phyloP scores from a whole-genome alignment of 306 rosid genomes.

The Fragaria ananassa region DNA sequence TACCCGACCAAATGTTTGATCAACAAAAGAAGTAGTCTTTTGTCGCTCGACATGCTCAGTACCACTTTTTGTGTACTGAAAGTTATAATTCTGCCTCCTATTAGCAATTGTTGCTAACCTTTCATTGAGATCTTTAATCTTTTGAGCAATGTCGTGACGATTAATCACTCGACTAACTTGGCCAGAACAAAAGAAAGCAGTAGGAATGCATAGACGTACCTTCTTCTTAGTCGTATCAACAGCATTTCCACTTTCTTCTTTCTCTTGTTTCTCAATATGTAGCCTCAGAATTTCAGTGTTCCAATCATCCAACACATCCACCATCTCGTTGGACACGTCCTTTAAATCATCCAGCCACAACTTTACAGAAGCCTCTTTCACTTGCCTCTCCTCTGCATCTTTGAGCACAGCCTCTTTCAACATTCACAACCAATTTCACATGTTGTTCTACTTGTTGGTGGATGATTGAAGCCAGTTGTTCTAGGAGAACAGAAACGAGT shows the following conservation, averaged over 20 bases:
- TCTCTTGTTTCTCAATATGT: slow-evolving; percentile 1
- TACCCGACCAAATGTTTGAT: slow-evolving; percentile 11
- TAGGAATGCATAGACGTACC: slow-evolving; percentile 9
- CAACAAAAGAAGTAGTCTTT: slow-evolving; percentile 15
- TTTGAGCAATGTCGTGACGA: slow-evolving; percentile 7
- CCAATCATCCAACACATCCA: slow-evolving; percentile 20
- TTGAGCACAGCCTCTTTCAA: background rate
- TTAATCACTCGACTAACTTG: background rate
- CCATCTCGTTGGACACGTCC: slow-evolving; percentile 17
- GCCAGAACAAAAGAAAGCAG: background rate
- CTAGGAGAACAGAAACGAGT: slow-evolving; percentile 1
- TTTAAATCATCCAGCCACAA: slow-evolving; percentile 5
- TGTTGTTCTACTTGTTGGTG: background rate
- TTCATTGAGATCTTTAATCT: slow-evolving; percentile 9
- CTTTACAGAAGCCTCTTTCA: background rate
- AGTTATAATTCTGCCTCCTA: background rate
- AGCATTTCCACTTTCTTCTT: background rate
- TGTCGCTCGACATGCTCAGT: background rate
- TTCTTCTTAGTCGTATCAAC: background rate
- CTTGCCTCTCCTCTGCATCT: slow-evolving; percentile 16
- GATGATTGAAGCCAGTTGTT: background rate
- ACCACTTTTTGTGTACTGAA: background rate
- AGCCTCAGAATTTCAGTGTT: background rate
- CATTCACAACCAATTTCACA: background rate
- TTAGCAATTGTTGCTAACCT: background rate